A percentile compares a stretch with the other conserved stretches of the same genome.
Evolutionary conservation across 176 grass and related monocot genomes (phyloP).

Genomic region (Oryza punctata): DNA sequence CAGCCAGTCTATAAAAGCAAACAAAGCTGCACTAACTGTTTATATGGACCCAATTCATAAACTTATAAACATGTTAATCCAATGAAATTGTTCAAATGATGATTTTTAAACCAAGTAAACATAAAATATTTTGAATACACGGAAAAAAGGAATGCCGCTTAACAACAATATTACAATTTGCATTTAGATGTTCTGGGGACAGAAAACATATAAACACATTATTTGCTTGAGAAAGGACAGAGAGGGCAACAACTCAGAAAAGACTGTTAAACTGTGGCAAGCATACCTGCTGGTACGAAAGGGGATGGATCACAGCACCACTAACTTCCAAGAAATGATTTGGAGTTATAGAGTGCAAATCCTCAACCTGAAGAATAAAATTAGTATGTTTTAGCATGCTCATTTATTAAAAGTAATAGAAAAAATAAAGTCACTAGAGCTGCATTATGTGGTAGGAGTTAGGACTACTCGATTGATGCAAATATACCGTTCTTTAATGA

Average conservation of each 20-base stretch:
- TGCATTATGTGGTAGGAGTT: background rate
- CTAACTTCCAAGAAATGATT: constrained; percentile 98
- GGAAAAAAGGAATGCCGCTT: background rate
- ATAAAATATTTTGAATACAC: background rate
- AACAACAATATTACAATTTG: background rate
- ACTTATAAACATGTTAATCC: background rate
- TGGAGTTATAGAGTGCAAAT: constrained; percentile 97
- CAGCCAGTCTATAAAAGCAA: background rate
- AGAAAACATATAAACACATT: constrained; percentile 37
- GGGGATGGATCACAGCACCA: constrained; percentile 89
- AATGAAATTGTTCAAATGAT: background rate
- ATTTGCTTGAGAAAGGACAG: background rate
- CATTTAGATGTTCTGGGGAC: constrained; percentile 1
- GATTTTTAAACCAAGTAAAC: constrained; percentile 2
- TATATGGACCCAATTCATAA: background rate
- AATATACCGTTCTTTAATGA: background rate
- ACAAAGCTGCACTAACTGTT: background rate
- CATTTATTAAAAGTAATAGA: background rate
- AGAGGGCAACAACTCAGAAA: constrained; percentile 23
- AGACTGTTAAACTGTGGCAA: constrained; percentile 1
- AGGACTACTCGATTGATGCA: constrained; percentile 5
- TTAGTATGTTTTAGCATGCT: background rate
- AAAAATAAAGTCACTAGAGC: background rate
- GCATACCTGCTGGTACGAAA: constrained; percentile 94
- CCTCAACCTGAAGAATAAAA: constrained; percentile 76